Percentiles rank a stretch among this genome's conserved stretches.
phyloP scores from a whole-genome alignment of 768 basidiomycete species.

The Xerocomellus intermedius region DNA sequence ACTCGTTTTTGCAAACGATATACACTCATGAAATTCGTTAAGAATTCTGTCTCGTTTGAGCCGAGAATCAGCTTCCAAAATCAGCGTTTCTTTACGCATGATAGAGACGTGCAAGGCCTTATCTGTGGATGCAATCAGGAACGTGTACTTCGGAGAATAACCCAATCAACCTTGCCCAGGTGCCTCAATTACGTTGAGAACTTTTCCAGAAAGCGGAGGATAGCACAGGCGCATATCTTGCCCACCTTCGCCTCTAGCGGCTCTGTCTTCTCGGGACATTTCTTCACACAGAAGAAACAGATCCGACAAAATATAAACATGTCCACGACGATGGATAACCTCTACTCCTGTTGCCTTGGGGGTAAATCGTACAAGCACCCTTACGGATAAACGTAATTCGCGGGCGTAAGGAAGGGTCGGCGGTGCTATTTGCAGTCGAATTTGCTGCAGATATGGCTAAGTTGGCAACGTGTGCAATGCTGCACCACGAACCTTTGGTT shows the following conservation, averaged over 20 bases:
- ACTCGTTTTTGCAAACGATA: constrained; percentile 77
- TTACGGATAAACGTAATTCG: constrained; percentile 67
- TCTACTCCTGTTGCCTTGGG: constrained; percentile 73
- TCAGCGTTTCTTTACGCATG: constrained; percentile 84
- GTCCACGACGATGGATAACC: constrained; percentile 73
- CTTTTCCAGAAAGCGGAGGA: constrained; percentile 94
- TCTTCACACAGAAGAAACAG: constrained; percentile 88
- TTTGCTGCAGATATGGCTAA: constrained; percentile 52
- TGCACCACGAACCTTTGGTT: constrained; percentile 63
- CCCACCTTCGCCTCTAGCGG: constrained; percentile 48
- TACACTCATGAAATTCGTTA: constrained; percentile 76
- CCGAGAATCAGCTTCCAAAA: constrained; percentile 58
- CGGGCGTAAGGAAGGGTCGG: constrained; percentile 76
- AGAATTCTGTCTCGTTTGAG: constrained; percentile 62
- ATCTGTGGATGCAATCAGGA: constrained; percentile 44
- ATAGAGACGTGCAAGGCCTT: constrained; percentile 74
- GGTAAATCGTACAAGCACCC: constrained; percentile 73
- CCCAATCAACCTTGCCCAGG: constrained; percentile 53
- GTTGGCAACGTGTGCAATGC: background rate
- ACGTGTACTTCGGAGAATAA: background rate
- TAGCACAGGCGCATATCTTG: constrained; percentile 92
- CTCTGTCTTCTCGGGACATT: constrained; percentile 66
- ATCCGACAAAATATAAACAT: constrained; percentile 89
- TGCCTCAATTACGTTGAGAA: constrained; percentile 68
- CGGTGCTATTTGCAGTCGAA: constrained; percentile 87